Conservation (phyloP, 2,329 filamentous ascomycete species). For the Cladosporium sphaerospermum region DNA sequence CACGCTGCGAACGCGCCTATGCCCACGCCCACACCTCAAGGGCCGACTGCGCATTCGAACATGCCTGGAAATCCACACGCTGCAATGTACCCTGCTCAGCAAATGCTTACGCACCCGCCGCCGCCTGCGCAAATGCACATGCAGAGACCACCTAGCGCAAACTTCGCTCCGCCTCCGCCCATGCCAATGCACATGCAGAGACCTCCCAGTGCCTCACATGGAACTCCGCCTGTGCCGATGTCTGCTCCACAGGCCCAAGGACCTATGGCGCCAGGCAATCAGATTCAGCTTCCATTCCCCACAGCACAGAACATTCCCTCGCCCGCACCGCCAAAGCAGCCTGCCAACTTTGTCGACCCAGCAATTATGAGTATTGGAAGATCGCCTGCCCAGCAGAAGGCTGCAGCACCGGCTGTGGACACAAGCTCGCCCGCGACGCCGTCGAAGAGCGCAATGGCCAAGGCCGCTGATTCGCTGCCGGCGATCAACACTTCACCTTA, state of each 20-base stretch:
- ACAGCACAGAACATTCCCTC: conserved; percentile 3
- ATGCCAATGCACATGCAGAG: conserved; percentile 12
- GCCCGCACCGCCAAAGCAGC: conserved; percentile 30
- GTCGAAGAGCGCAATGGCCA: conserved; percentile 31
- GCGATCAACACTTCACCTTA: conserved; percentile 33
- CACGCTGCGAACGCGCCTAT: background rate
- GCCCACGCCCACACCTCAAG: background rate
- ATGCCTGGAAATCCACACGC: too few relatives aligned
- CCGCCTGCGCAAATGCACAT: conserved; percentile 10
- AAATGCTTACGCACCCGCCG: conserved; percentile 11
- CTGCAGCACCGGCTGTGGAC: conserved; percentile 16
- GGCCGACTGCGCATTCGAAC: background rate
- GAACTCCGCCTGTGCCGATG: conserved; percentile 12
- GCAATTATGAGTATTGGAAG: conserved; percentile 67
- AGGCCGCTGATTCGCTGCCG: conserved; percentile 31
- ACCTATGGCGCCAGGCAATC: background rate
- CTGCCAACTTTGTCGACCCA: conserved; percentile 63
- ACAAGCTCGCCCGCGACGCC: conserved; percentile 36
- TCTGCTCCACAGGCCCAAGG: background rate
- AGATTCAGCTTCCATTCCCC: conserved; percentile 8
- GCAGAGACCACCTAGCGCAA: background rate
- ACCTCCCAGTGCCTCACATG: conserved; percentile 15
- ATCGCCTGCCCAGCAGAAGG: conserved; percentile 24
- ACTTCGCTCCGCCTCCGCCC: background rate
- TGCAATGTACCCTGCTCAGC: conserved; percentile 15